These are phyloP conservation scores for Jamesozyma gamospora DNA, from an alignment of 805 yeast genomes.

Conservation along the genomic window DNA sequence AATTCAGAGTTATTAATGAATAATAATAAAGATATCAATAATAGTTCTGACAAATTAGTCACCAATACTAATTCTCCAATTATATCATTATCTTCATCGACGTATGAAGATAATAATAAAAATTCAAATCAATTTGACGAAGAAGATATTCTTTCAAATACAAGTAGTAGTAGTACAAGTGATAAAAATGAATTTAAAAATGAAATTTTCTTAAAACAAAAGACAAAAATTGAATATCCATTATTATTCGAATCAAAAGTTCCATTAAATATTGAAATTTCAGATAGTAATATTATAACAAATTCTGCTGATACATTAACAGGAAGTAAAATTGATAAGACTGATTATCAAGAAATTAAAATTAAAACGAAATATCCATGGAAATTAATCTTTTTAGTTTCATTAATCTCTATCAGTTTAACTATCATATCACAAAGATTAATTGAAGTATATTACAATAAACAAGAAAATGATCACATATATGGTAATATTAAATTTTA, in stretches of 20 bases:
- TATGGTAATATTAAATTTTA: conserved; percentile 1
- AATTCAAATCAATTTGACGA: conserved; percentile 3
- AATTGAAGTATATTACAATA: background rate
- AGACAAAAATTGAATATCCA: no score
- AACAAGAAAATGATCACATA: background rate
- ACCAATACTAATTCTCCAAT: conserved; percentile 1
- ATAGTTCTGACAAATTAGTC: no score
- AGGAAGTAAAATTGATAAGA: no score
- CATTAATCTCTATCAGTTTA: background rate
- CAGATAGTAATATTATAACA: conserved; percentile 1
- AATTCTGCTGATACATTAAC: background rate
- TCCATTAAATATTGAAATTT: background rate
- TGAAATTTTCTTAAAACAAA: no score
- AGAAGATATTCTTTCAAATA: conserved; percentile 16
- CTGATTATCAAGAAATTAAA: no score
- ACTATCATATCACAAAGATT: background rate
- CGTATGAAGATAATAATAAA: background rate
- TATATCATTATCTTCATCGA: background rate
- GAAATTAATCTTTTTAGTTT: background rate
- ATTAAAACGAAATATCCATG: background rate
- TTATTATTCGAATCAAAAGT: no score
- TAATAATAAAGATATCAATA: no score
- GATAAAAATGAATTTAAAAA: background rate
- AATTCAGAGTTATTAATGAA: background rate
- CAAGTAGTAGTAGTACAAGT: conserved; percentile 17